Base-by-base conservation (phyloP, 371 early-diverging fungal genomes). In the Actinomucor elegans region DNA sequence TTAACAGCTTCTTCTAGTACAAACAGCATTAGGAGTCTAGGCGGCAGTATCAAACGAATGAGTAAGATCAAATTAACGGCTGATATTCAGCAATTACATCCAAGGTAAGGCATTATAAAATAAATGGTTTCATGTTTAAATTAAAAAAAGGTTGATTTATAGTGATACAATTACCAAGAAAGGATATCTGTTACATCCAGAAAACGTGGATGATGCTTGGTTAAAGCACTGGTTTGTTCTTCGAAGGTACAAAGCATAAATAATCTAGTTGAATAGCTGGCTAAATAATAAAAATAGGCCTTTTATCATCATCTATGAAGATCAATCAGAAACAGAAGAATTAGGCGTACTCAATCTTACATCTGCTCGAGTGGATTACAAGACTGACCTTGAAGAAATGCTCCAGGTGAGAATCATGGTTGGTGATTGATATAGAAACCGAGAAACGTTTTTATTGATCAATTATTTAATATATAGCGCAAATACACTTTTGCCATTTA, bases 401-500 rank as follows among this genome's bases (percentile, higher is more conserved):
- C 56, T 67, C 29, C 59, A 67, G 61, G 66, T 66, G 54, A 31
- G 31, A 27, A 15, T 28, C 26, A 47, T 24, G 24, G 20, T 41
- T 17, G 42, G 28, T 35, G 44, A 44, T n/a, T 36, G 36, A 5
- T 6, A 36, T 36, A 17, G n/a, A 36, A n/a, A n/a, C n/a, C 8
- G 1, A 23, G 9, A 44, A 28, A 44, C 8, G 35, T 15, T 66
- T 26, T n/a, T 10, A 23, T 8, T 17, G 9, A 15, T 27, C 17
- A 17, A 37, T 53, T 41, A 15, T 29, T 48, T 34, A 23, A 34
- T 49, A 23, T 37, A 37, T 65, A 86, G 68, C 75, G 84, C 10
- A 62, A 73, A 26, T 64, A 75, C 49, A 85, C 87, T 8, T 86
- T 94, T 75, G 83, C 87, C 14, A 66, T 94, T 36, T 89, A 90